Percentiles rank a stretch among this genome's conserved stretches.
Conservation (phyloP, 306 rosid genomes). For the Begonia loranthoides region DNA sequence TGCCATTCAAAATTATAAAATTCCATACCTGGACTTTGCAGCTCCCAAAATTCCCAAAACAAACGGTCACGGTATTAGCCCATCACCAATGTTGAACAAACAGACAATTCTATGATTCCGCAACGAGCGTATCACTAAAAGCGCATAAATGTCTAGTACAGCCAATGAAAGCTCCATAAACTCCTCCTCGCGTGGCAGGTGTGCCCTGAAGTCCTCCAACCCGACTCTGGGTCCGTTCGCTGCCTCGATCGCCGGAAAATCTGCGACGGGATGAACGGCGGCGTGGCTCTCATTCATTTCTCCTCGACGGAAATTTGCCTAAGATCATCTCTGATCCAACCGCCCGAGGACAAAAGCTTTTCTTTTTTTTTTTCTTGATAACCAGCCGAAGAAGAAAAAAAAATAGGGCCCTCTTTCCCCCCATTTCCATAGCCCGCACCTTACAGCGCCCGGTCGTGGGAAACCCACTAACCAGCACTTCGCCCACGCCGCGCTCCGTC, state of each 20-base stretch:
- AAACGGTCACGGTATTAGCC: no score
- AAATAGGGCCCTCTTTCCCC: no score
- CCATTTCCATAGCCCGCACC: no score
- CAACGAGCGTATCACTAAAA: constrained; percentile 58
- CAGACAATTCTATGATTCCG: constrained; percentile 48
- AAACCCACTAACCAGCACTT: no score
- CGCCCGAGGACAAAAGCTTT: no score
- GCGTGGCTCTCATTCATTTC: constrained; percentile 89
- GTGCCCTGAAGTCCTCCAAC: constrained; percentile 81
- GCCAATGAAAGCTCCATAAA: constrained; percentile 67
- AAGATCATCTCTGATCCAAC: constrained; percentile 1
- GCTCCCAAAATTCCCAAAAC: no score
- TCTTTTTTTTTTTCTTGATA: no score
- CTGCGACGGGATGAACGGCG: constrained; percentile 76
- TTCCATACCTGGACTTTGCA: no score
- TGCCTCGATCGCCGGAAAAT: constrained; percentile 42
- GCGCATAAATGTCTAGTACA: constrained; percentile 60
- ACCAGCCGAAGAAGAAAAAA: no score
- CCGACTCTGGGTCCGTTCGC: constrained; percentile 49
- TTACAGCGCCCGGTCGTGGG: no score
- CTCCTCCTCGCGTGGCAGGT: constrained; percentile 84
- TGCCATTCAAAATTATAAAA: no score
- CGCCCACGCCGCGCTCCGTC: no score
- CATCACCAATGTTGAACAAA: constrained; percentile 72
- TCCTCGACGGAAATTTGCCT: constrained; percentile 9